Evolutionary conservation across 768 basidiomycete genomes (phyloP), one percentile per base, ranked within the genome.

Genomic region (Scleroderma citrinum): DNA sequence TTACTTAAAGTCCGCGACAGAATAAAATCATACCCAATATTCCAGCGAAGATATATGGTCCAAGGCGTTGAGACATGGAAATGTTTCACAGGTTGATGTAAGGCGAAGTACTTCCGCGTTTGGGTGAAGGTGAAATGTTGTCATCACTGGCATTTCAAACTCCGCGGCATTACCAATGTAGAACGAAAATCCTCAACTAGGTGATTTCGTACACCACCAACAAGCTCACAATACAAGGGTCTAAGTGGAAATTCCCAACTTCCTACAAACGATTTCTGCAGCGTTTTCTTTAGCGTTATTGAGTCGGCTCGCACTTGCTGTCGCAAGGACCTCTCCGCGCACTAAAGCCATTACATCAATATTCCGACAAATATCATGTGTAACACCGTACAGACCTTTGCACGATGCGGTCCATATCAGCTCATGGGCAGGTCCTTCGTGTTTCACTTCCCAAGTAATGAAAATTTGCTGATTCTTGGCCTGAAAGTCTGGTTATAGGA

Each of bases 31-130:
- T 12, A 84, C 85, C 85, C 60, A 82, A 72, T 38, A 72, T 54
- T 31, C 75, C 72, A 47, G 85, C 84, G 35, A 85, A 63, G 30
- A 82, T 39, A 53, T 75, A 75, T 29, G 83, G 81, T 20, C 72
- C 54, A 30, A 70, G 62, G 49, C 76, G 73, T 50, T 71, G 74
- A 59, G 66, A 57, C 62, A 65, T 56, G 50, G 59, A 59, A 59
- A 67, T 50, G 41, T 8, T 20, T 23, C 24, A 44, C 20, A 29
- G 26, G 8, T 29, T 8, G 26, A 8, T 29, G 26, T 8, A 29
- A 29, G 26, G 26, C 8, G 26, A 29, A 29, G 8, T 29, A 29
- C 8, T n/a, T n/a, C n/a, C n/a, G 26, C 8, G 26, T 32, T 26
- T n/a, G 30, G 26, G 21, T 30, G 19, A 36, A 37, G 21, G 21